Conservation (phyloP, 805 yeast genomes). For the Cyberlindnera americana region DNA sequence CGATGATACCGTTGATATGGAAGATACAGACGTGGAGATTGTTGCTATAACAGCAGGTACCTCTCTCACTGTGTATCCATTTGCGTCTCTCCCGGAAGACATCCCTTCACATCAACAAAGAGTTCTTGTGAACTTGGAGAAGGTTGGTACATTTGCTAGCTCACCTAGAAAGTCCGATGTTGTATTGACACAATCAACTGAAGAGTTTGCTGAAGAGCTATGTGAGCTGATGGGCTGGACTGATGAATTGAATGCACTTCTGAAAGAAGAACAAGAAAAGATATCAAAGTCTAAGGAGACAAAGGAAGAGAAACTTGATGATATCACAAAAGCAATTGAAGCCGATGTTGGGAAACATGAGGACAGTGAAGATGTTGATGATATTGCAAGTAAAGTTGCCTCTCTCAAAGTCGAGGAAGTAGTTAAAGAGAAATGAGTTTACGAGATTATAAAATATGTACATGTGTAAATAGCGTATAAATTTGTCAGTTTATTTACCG, state of each 20-base stretch:
- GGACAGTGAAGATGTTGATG: not conserved
- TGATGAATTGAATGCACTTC: constrained; percentile 16
- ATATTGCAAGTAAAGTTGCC: not conserved
- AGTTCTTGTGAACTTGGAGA: constrained; percentile 68
- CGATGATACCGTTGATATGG: constrained; percentile 32
- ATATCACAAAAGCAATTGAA: constrained; percentile 26
- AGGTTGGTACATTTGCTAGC: constrained; percentile 66
- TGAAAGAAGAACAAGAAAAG: constrained; percentile 14
- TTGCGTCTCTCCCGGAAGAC: constrained; percentile 78
- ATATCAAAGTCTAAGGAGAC: constrained; percentile 4
- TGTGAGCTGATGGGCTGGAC: constrained; percentile 63
- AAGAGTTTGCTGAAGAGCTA: constrained; percentile 53
- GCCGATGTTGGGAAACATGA: constrained; percentile 21
- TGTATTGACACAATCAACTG: constrained; percentile 60
- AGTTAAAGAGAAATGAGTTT: constrained; percentile 2
- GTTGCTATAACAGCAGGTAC: constrained; percentile 90
- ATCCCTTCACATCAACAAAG: constrained; percentile 47
- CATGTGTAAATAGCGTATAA: too few relatives aligned
- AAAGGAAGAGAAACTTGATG: constrained; percentile 25
- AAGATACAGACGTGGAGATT: constrained; percentile 40
- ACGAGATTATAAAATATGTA: not conserved
- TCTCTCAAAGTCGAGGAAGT: constrained; percentile 7
- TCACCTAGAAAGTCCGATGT: constrained; percentile 59
- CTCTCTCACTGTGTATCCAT: constrained; percentile 84
- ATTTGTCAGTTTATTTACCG: too few relatives aligned